phyloP scores from a whole-genome alignment of 768 basidiomycete species.

The Asterophora parasitica region DNA sequence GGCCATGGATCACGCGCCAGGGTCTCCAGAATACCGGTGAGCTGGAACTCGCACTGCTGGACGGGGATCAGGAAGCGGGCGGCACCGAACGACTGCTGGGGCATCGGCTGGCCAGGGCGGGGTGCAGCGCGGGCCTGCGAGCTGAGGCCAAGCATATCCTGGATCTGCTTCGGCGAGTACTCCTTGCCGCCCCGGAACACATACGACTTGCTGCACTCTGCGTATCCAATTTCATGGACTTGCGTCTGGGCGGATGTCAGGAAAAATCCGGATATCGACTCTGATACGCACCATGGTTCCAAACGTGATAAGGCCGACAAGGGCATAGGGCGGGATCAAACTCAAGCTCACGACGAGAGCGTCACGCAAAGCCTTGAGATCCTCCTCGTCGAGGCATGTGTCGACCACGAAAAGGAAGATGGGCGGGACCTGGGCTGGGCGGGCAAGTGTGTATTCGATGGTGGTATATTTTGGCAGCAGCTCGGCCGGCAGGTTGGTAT shows the following conservation, averaged over 20 bases:
- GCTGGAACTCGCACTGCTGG: conserved; percentile 91
- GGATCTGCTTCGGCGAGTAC: conserved; percentile 92
- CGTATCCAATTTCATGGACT: conserved; percentile 97
- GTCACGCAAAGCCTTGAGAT: conserved; percentile 92
- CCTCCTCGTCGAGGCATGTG: conserved; percentile 93
- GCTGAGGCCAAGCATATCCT: conserved; percentile 93
- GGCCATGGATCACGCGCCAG: conserved; percentile 95
- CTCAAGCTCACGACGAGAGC: conserved; percentile 92
- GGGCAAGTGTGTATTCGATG: conserved; percentile 96
- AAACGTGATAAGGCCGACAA: conserved; percentile 93
- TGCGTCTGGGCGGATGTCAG: conserved; percentile 58
- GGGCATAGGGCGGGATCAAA: conserved; percentile 87
- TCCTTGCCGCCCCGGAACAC: conserved; percentile 99
- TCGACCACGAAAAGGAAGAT: conserved; percentile 97
- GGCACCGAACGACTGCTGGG: conserved; percentile 77
- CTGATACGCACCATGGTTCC: conserved; percentile 82
- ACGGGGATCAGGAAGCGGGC: conserved; percentile 90
- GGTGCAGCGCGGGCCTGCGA: conserved; percentile 78
- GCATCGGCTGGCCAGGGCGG: conserved; percentile 79
- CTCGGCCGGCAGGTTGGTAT: conserved; percentile 94
- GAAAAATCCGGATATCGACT: background rate
- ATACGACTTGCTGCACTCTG: conserved; percentile 95
- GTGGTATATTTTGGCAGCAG: conserved; percentile 97
- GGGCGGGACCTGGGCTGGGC: conserved; percentile 88
- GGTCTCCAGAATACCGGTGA: conserved; percentile 88